Evolutionary conservation across 768 basidiomycete genomes (phyloP).

Genomic region (Hericium coralloides): DNA sequence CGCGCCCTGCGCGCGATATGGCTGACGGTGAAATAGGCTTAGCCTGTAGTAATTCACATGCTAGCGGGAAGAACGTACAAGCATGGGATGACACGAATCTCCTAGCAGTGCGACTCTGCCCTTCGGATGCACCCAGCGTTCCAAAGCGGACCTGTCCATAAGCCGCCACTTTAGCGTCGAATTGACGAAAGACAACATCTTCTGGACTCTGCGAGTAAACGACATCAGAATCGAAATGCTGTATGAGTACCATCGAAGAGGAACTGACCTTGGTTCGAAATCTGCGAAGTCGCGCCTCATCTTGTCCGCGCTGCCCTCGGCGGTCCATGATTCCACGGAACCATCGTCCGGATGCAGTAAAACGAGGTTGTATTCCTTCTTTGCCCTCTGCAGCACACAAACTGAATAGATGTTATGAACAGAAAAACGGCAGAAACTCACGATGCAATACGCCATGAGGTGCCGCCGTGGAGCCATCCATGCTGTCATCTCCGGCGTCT

Average conservation of each 20-base stretch:
- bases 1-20: slow-evolving; percentile 35
- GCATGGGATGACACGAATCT: slow-evolving; percentile 36
- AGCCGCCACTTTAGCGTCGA: slow-evolving; percentile 34
- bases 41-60: too few species aligned
- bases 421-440: slow-evolving; percentile 10
- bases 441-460: slow-evolving; percentile 37
- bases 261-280: slow-evolving; percentile 30
- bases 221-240: background rate
- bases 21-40: too few species aligned
- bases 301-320: slow-evolving; percentile 32
- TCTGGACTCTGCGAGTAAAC: slow-evolving; percentile 21
- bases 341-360: slow-evolving; percentile 30
- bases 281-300: slow-evolving; percentile 33
- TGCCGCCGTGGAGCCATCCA: slow-evolving; percentile 52
- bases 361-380: slow-evolving; percentile 29
- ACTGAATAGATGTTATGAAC: slow-evolving; percentile 1
- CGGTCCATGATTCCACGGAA: slow-evolving; percentile 33
- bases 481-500: slow-evolving; percentile 40
- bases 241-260: background rate
- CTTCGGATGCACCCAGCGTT: slow-evolving; percentile 29
- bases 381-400: slow-evolving; percentile 19
- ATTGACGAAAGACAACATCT: slow-evolving; percentile 26
- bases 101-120: slow-evolving; percentile 29
- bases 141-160: slow-evolving; percentile 32
- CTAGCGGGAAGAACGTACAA: slow-evolving; percentile 20